phyloP scores from a whole-genome alignment of 495 filamentous ascomycete species.

The Penicillium odoratum region DNA sequence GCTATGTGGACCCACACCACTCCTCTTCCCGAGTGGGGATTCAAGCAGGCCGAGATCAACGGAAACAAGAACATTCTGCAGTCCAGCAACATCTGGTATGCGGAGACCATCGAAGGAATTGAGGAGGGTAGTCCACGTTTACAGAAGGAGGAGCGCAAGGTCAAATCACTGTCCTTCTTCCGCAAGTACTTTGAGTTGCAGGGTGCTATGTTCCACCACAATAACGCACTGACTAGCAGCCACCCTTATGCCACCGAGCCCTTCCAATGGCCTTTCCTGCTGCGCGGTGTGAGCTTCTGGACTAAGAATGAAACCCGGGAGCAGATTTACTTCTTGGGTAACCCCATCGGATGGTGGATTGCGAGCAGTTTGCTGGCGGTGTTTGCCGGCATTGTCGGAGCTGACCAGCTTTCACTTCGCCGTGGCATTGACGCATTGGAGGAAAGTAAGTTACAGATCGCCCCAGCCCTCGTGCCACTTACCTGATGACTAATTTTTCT shows the following conservation, averaged over 20 bases:
- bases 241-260: conserved; percentile 94
- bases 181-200: conserved; percentile 96
- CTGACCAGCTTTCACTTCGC: conserved; percentile 88
- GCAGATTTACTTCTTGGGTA: conserved; percentile 98
- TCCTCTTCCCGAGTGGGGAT: conserved; percentile 93
- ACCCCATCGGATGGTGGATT: conserved; percentile 98
- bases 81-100: conserved; percentile 90
- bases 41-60: conserved; percentile 97
- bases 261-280: conserved; percentile 96
- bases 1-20: conserved; percentile 98
- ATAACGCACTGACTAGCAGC: conserved; percentile 94
- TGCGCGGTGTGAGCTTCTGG: conserved; percentile 98
- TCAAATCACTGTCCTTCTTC: conserved; percentile 83
- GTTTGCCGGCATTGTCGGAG: conserved; percentile 87
- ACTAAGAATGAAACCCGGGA: conserved; percentile 93
- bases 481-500: conserved; percentile 1
- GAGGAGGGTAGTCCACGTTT: conserved; percentile 66
- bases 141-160: conserved; percentile 67
- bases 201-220: conserved; percentile 98
- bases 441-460: conserved; percentile 66
- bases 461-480: not conserved
- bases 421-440: conserved; percentile 93
- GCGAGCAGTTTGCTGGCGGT: conserved; percentile 88
- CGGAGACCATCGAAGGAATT: conserved; percentile 85
- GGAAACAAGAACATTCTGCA: conserved; percentile 95